Conservation (phyloP, 768 basidiomycete genomes). For the Xerocomellus amylosporus region DNA sequence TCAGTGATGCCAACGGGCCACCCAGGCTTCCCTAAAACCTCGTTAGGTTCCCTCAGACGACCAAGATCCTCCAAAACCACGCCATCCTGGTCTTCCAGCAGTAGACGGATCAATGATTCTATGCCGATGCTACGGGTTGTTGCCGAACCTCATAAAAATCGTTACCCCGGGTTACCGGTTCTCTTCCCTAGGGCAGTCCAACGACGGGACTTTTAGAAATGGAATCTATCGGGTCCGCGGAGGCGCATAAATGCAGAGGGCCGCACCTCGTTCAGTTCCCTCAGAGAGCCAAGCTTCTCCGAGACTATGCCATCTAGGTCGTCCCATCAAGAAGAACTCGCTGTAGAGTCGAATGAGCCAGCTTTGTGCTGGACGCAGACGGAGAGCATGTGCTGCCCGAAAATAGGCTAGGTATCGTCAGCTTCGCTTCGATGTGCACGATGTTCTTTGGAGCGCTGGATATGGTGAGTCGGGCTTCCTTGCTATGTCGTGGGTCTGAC, state of each 20-base stretch:
- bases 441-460: slow-evolving; percentile 48
- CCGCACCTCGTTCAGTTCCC: too few species aligned
- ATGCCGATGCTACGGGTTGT: too few species aligned
- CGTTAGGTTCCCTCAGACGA: background rate
- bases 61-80: background rate
- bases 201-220: too few species aligned
- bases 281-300: too few species aligned
- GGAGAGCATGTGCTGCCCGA: slow-evolving; percentile 52
- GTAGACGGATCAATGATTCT: too few species aligned
- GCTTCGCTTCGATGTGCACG: slow-evolving; percentile 25
- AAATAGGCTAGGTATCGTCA: slow-evolving; percentile 20
- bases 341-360: slow-evolving; percentile 18
- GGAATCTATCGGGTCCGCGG: too few species aligned
- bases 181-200: too few species aligned
- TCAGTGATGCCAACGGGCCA: background rate
- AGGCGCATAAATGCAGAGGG: too few species aligned
- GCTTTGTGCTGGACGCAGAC: slow-evolving; percentile 49
- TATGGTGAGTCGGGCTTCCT: slow-evolving; percentile 37
- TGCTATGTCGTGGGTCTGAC: background rate
- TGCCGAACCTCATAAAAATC: too few species aligned
- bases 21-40: background rate
- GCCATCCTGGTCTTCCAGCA: too few species aligned
- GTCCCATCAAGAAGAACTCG: background rate
- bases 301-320: background rate
- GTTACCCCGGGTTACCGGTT: too few species aligned